A percentile compares a stretch with the other conserved stretches of the same genome.
phyloP scores from a whole-genome alignment of 2,329 filamentous ascomycete species.

The Stagonosporopsis rhizophila region DNA sequence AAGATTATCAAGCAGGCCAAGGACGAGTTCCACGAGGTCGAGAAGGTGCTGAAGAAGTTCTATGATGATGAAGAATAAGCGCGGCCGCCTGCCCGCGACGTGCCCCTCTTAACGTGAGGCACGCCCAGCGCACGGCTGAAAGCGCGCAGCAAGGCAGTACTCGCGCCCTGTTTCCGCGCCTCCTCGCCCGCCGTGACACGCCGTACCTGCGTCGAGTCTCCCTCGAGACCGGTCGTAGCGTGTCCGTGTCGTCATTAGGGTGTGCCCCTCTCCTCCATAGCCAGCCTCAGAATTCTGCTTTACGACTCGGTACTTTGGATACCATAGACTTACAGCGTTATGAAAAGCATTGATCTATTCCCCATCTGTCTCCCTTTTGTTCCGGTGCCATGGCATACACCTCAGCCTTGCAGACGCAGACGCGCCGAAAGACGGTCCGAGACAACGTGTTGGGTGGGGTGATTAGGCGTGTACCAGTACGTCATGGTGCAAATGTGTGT shows the following conservation, averaged over 20 bases:
- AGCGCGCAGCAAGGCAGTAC: conserved; percentile 7
- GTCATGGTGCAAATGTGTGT: conserved; percentile 7
- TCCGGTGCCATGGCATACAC: conserved; percentile 6
- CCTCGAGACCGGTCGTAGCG: neutral
- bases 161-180: neutral
- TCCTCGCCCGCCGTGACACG: conserved; percentile 2
- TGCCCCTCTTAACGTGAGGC: neutral
- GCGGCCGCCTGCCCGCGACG: conserved; percentile 3
- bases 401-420: conserved; percentile 6
- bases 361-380: neutral
- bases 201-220: conserved; percentile 9
- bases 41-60: conserved; percentile 73
- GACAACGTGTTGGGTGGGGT: conserved; percentile 15
- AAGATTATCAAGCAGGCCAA: conserved; percentile 75
- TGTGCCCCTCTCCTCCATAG: conserved; percentile 11
- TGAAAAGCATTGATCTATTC: conserved; percentile 19
- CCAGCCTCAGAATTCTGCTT: conserved; percentile 13
- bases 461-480: conserved; percentile 3
- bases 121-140: conserved; percentile 14
- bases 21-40: conserved; percentile 76
- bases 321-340: conserved; percentile 21
- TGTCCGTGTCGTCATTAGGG: conserved; percentile 12
- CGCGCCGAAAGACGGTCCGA: conserved; percentile 12
- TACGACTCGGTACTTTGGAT: conserved; percentile 17
- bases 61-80: conserved; percentile 61